phyloP scores from a whole-genome alignment of 805 yeast genomes.

The Metschnikowia colocasiae region DNA sequence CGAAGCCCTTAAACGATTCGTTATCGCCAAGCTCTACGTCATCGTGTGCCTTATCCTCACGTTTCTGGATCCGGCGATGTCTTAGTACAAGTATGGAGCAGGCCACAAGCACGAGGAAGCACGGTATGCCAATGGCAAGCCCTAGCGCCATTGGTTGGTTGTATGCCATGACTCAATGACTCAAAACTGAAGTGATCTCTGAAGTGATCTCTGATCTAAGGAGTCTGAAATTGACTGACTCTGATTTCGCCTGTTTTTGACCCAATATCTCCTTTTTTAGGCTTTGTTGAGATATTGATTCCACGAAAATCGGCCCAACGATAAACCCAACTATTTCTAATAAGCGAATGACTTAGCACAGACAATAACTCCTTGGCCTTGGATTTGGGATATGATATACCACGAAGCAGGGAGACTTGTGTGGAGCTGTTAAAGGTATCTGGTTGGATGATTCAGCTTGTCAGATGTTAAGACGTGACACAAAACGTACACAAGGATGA shows the following conservation, averaged over 20 bases:
- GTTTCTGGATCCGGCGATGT: conserved; percentile 28
- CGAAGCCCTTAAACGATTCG: conserved; percentile 33
- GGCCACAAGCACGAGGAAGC: conserved; percentile 27
- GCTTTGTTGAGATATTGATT: not conserved
- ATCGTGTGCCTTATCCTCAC: conserved; percentile 28
- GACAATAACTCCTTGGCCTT: not conserved
- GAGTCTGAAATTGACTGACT: too few species aligned
- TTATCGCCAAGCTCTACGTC: conserved; percentile 38
- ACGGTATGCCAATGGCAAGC: conserved; percentile 40
- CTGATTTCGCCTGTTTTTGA: too few species aligned
- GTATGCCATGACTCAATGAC: conserved; percentile 10
- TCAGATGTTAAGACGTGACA: not conserved
- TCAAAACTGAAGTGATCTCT: too few species aligned
- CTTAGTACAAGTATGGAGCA: conserved; percentile 26
- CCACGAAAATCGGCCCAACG: not conserved
- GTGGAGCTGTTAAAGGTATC: too few species aligned
- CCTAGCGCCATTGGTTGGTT: conserved; percentile 35
- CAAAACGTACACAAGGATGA: not conserved
- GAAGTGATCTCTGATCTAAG: too few species aligned
- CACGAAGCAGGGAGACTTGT: too few species aligned
- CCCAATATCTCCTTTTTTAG: too few species aligned
- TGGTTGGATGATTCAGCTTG: too few species aligned
- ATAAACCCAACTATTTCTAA: not conserved
- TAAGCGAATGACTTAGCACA: not conserved
- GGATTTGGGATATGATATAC: too few species aligned